Percentiles rank a stretch among this genome's conserved stretches.
These are phyloP conservation scores for Xylariaceae sp. DNA, from an alignment of 2,329 filamentous ascomycete species.

Conservation along the genomic window DNA sequence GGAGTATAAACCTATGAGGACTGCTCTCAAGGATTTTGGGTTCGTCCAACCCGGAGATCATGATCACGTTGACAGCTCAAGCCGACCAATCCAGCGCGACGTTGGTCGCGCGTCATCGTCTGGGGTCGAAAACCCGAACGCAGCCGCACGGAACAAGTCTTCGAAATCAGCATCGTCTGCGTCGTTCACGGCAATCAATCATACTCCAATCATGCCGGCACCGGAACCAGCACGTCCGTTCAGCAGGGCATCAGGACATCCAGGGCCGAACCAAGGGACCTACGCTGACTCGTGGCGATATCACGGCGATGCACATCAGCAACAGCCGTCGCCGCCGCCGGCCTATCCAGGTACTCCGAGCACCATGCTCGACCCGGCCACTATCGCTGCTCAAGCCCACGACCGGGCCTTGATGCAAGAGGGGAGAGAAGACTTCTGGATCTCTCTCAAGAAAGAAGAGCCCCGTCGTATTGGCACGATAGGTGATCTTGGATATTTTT, in stretches of 20 bases:
- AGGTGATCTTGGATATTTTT: constrained; percentile 33
- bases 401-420: constrained; percentile 12
- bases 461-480: constrained; percentile 28
- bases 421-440: constrained; percentile 25
- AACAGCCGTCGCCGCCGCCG: constrained; percentile 14
- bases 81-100: constrained; percentile 36
- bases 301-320: constrained; percentile 19
- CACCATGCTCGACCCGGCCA: constrained; percentile 16
- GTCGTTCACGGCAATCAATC: constrained; percentile 47
- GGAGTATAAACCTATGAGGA: constrained; percentile 51
- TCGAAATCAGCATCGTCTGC: constrained; percentile 36
- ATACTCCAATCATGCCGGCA: constrained; percentile 18
- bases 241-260: constrained; percentile 10
- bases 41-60: constrained; percentile 42
- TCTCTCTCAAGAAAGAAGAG: constrained; percentile 27
- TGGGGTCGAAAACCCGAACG: constrained; percentile 27
- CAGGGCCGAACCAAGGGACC: constrained; percentile 16
- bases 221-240: constrained; percentile 17
- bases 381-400: constrained; percentile 13
- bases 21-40: constrained; percentile 48
- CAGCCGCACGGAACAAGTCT: constrained; percentile 29
- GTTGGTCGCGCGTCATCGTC: constrained; percentile 36
- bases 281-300: constrained; percentile 28
- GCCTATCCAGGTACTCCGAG: constrained; percentile 20
- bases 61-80: constrained; percentile 31